Base-by-base conservation (phyloP, 2,329 filamentous ascomycete species). In the Cytospora piceae region DNA sequence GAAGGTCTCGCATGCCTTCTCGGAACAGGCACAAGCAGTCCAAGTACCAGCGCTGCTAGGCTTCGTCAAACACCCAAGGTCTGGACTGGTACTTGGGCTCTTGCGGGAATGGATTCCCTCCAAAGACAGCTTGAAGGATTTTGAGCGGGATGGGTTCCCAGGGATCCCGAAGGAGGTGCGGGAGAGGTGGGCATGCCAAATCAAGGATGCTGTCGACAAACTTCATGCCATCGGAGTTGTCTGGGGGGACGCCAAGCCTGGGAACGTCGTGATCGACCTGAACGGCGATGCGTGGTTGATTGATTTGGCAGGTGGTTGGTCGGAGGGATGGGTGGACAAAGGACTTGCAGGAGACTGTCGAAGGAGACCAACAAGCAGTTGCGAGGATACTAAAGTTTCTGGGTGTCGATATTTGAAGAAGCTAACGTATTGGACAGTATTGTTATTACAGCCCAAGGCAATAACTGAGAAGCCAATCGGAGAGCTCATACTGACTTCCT, bases 281-380 rank as follows among this genome's bases (percentile, higher is more conserved):
- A 52, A 76, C 55, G 68, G 74, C 56, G 72, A 79, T 63, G 73
- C 74, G 51, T 79, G 74, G 76, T 72, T 80, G 22, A 76, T 79
- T 64, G 77, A 77, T 69, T 79, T 80, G 66, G 76, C 75, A 1
- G 77, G 77, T 34, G 75, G 77, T 46, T 77, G 74, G 61, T 78
- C 77, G 4, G 65, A 76, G n/a, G 76, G 77, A 17, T 80, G 77
- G 77, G 74, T 80, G 8, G 75, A 78, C n/a, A 64, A 67, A 74
- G 49, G 74, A 78, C 51, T 70, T 77, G 49, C 71, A 71, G 29
- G 75, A 75, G 51, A 78, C 75, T n/a, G 58, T 72, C 24, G 72
- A 77, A 64, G 77, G 78, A 17, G 78, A 80, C 55, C 64, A 74
- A 61, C 73, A 76, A 69, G 76, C 66, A 24, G 59, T 73, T 39